Percentiles rank a stretch among this genome's conserved stretches.
These are phyloP conservation scores for Penicillium pancosmium DNA, from an alignment of 495 filamentous ascomycete genomes.

Conservation along the genomic window DNA sequence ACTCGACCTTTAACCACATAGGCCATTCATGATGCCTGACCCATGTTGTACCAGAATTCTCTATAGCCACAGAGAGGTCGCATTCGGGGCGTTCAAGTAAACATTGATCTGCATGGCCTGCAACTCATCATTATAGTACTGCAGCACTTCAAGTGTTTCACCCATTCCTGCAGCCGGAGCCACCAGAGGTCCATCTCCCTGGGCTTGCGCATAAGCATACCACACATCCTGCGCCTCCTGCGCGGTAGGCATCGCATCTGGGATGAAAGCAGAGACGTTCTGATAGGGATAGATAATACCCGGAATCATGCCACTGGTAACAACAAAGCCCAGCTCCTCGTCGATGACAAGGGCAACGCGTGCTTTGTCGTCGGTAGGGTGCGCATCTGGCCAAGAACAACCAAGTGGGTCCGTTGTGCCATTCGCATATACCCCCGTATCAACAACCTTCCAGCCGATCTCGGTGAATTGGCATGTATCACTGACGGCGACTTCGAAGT, in stretches of 20 bases:
- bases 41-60: not conserved
- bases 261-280: slow-evolving; percentile 17
- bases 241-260: slow-evolving; percentile 3
- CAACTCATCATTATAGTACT: slow-evolving; percentile 15
- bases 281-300: slow-evolving; percentile 12
- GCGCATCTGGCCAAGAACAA: slow-evolving; percentile 8
- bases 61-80: slow-evolving; percentile 13
- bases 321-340: slow-evolving; percentile 14
- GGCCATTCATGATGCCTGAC: no score
- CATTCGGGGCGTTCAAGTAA: slow-evolving; percentile 13
- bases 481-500: not conserved
- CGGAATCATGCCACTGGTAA: slow-evolving; percentile 11
- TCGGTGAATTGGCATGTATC: slow-evolving; percentile 15
- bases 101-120: slow-evolving; percentile 18
- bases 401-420: slow-evolving; percentile 7
- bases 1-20: no score
- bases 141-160: slow-evolving; percentile 14
- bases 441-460: slow-evolving; percentile 12
- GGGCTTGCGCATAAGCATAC: slow-evolving; percentile 5
- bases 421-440: slow-evolving; percentile 10
- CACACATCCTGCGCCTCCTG: slow-evolving; percentile 14
- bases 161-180: slow-evolving; percentile 5
- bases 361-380: slow-evolving; percentile 9
- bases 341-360: slow-evolving; percentile 11
- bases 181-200: not conserved